Evolutionary conservation across 2,329 filamentous ascomycete genomes (phyloP).

Genomic region (Thelonectria rubi): DNA sequence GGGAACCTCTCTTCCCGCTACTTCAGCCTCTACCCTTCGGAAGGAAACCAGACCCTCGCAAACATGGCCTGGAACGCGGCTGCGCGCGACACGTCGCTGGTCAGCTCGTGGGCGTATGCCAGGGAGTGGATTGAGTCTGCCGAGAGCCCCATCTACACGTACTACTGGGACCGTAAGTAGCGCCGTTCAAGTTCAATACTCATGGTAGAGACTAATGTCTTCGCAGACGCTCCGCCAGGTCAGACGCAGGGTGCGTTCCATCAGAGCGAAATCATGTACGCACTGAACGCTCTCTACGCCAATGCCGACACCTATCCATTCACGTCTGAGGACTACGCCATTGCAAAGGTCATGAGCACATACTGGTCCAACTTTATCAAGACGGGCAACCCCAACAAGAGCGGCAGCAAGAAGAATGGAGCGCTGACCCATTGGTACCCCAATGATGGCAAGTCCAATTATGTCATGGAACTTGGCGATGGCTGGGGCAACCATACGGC

Average conservation of each 20-base stretch:
- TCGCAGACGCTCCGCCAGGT: constrained; percentile 9
- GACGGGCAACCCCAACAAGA: constrained; percentile 9
- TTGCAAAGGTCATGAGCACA: constrained; percentile 4
- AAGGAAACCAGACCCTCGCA: neutral
- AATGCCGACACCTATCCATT: constrained; percentile 5
- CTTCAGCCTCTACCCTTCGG: constrained; percentile 6
- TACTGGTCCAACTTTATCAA: constrained; percentile 20
- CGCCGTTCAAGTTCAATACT: no score
- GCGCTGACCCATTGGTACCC: constrained; percentile 8
- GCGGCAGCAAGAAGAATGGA: neutral
- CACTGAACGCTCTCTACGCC: constrained; percentile 10
- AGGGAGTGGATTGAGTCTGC: constrained; percentile 3
- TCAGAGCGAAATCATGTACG: constrained; percentile 19
- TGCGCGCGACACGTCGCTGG: constrained; percentile 3
- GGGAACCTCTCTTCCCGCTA: constrained; percentile 8
- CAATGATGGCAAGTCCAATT: constrained; percentile 4
- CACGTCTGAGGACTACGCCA: constrained; percentile 6
- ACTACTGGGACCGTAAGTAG: constrained; percentile 18
- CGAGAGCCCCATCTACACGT: constrained; percentile 8
- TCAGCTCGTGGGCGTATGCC: constrained; percentile 9
- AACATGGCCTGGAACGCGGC: constrained; percentile 9
- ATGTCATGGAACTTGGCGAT: constrained; percentile 10
- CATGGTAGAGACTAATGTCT: neutral
- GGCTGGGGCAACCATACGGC: constrained; percentile 8
- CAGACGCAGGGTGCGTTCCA: constrained; percentile 11